phyloP scores from a whole-genome alignment of 2,329 filamentous ascomycete species.

The Claviceps digitariae region DNA sequence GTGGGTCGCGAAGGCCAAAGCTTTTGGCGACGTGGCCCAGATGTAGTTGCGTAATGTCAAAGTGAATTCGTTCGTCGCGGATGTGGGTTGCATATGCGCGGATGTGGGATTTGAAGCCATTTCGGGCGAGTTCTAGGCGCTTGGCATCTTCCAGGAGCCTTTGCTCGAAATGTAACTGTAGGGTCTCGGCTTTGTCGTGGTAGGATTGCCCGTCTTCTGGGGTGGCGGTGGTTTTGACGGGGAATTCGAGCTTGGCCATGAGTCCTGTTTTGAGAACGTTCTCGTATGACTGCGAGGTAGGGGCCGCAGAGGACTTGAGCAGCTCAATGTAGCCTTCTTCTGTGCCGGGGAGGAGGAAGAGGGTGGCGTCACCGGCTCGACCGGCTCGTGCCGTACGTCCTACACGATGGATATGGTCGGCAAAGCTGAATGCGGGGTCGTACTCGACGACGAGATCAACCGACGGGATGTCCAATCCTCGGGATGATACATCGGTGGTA shows the following conservation, averaged over 20 bases:
- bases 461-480: conserved; percentile 87
- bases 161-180: conserved; percentile 48
- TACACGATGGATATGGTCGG: conserved; percentile 89
- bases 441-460: conserved; percentile 94
- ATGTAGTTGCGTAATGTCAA: conserved; percentile 85
- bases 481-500: conserved; percentile 90
- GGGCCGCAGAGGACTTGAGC: conserved; percentile 39
- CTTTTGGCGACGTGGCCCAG: conserved; percentile 89
- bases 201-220: conserved; percentile 28
- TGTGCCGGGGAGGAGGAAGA: conserved; percentile 81
- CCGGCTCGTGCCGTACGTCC: conserved; percentile 91
- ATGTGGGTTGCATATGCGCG: conserved; percentile 92
- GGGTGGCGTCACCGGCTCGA: conserved; percentile 68
- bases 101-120: conserved; percentile 84
- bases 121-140: conserved; percentile 66
- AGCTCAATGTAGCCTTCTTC: conserved; percentile 85
- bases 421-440: conserved; percentile 83
- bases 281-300: conserved; percentile 38
- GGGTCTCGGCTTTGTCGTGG: conserved; percentile 39
- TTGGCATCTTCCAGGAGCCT: conserved; percentile 46
- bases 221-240: conserved; percentile 53
- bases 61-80: conserved; percentile 69
- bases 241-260: conserved; percentile 43
- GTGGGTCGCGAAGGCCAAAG: conserved; percentile 79
- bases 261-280: conserved; percentile 52